Evolutionary conservation across 192 early-diverging fungal species (phyloP).

Genomic region (Podila epicladia): DNA sequence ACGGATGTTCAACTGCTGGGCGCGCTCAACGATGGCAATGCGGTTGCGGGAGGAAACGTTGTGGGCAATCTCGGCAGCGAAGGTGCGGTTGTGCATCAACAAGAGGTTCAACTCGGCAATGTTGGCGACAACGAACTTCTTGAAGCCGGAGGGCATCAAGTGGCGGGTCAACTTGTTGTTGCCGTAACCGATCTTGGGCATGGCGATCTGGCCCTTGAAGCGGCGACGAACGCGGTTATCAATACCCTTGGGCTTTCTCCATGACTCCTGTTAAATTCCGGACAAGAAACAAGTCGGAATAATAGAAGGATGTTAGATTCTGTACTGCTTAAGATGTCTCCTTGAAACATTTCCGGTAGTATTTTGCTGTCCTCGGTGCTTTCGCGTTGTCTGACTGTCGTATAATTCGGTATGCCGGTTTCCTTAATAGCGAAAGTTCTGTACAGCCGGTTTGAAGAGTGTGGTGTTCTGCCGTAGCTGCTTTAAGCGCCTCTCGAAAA

Average conservation of each 20-base stretch:
- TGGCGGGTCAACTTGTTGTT: conserved; percentile 96
- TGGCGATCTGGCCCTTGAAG: conserved; percentile 95
- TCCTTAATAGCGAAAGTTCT: too few relatives aligned
- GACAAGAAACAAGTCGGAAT: not conserved
- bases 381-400: too few relatives aligned
- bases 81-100: conserved; percentile 99
- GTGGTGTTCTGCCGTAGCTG: too few relatives aligned
- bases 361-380: too few relatives aligned
- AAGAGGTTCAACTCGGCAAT: conserved; percentile 92
- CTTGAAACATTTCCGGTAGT: too few relatives aligned
- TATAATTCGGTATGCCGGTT: too few relatives aligned
- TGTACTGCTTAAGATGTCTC: too few relatives aligned
- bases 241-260: conserved; percentile 99
- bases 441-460: too few relatives aligned
- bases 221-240: conserved; percentile 97
- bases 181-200: conserved; percentile 99
- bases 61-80: conserved; percentile 99
- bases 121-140: conserved; percentile 97
- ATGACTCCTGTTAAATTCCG: conserved; percentile 76
- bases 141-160: conserved; percentile 98
- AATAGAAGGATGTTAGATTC: not conserved
- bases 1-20: conserved; percentile 96
- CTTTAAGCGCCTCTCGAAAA: too few relatives aligned
- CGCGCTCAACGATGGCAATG: conserved; percentile 91
- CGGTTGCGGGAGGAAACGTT: conserved; percentile 96